Evolutionary conservation across 495 filamentous ascomycete genomes (phyloP), one percentile per base, ranked within the genome.

Genomic region (Paragyromitra xinjiangensis): DNA sequence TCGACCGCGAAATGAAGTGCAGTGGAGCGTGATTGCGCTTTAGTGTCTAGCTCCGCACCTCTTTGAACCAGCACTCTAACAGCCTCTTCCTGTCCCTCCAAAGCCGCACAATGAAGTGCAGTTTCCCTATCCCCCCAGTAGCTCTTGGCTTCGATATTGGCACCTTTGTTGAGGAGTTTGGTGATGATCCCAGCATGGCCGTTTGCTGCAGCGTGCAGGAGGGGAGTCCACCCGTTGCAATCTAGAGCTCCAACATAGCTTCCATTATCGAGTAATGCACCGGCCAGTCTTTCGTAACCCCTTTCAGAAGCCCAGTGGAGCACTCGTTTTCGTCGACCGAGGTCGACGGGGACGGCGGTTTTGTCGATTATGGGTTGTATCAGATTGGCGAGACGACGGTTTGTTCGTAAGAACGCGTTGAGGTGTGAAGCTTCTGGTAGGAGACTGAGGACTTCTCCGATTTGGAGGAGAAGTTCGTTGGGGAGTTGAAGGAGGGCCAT

Each of bases 111-210:
- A 37, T 77, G 74, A 19, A 77, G 51, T 53, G 74, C 69, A 3
- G 74, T 77, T 45, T 77, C 74, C 11, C 74, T 45, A 64, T 77
- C 74, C 8, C 74, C 74, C 74, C 74, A 77, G 61, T 77, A 77
- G 24, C 74, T 77, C 50, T 73, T 77, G 11, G 69, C 74, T 56
- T 77, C 74, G 34, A 77, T 77, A 29, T 77, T 77, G n/a, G 74
- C 74, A 37, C 74, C 74, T 29, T 77, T 77, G 40, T 50, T 48
- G 29, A 77, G 69, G 1, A 77, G 19, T 48, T 61, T 77, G 24
- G 40, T 7, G 26, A 77, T 48, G 45, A 77, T 77, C 2, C 74
- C 74, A 61, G 44, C 74, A 8, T 77, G 58, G 3, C 74, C 74
- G 42, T 77, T 73, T 44, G 74, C 74, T 1, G 74, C 74, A 29